phyloP scores from a whole-genome alignment of 306 rosid genomes.

The Leucaena leucocephala region DNA sequence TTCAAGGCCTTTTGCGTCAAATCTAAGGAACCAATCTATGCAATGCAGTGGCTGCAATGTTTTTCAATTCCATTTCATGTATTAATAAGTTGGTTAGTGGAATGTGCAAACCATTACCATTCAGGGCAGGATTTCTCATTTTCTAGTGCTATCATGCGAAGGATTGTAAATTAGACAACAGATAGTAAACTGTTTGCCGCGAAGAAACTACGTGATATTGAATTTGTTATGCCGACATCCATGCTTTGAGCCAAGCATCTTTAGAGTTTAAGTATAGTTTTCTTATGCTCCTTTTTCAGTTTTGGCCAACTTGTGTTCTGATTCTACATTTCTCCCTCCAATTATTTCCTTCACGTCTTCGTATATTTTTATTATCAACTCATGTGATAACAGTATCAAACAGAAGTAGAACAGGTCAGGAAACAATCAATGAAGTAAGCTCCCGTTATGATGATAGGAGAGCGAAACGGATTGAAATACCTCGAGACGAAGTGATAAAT shows the following conservation, averaged over 20 bases:
- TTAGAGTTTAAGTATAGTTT: not conserved
- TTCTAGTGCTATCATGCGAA: not conserved
- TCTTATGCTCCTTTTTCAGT: not conserved
- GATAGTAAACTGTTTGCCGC: not conserved
- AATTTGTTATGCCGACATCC: not conserved
- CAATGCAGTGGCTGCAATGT: not conserved
- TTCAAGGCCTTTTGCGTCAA: not conserved
- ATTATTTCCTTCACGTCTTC: not conserved
- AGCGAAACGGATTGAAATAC: slow-evolving; percentile 26
- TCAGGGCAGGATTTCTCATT: not conserved
- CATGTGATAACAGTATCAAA: not conserved
- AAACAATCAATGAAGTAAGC: not conserved
- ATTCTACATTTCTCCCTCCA: not conserved
- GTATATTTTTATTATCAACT: not conserved
- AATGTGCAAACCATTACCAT: not conserved
- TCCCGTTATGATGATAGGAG: not conserved
- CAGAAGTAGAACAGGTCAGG: not conserved
- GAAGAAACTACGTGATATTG: not conserved
- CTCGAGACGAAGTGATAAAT: slow-evolving; percentile 27
- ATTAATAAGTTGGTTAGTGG: not conserved
- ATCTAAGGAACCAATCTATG: not conserved
- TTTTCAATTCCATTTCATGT: not conserved
- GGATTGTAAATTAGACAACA: not conserved
- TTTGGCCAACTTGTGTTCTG: not conserved
- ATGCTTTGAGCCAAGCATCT: not conserved